These are phyloP conservation scores for Aspergillus heteromorphus DNA, from an alignment of 495 filamentous ascomycete species.

Conservation along the genomic window DNA sequence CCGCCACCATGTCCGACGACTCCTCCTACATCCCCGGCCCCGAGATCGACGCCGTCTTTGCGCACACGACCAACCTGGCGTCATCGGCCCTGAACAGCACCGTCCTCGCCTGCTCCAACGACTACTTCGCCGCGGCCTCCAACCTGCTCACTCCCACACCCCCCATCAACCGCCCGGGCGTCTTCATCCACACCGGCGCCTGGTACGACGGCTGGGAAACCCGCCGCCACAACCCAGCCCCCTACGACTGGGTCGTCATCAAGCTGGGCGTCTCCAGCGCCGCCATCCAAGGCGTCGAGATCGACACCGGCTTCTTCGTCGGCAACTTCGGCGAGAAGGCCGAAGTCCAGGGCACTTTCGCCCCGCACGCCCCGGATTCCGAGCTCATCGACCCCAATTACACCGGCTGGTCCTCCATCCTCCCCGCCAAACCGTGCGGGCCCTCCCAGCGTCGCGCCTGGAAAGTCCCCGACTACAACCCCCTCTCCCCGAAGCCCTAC, in stretches of 20 bases:
- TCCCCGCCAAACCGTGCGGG: conserved; percentile 65
- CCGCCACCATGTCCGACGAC: conserved; percentile 9
- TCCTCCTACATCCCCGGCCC: conserved; percentile 38
- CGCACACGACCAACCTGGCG: conserved; percentile 61
- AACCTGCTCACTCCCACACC: conserved; percentile 73
- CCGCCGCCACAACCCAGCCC: conserved; percentile 71
- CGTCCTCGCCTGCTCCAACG: conserved; percentile 72
- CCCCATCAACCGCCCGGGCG: conserved; percentile 70
- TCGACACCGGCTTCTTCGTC: conserved; percentile 81
- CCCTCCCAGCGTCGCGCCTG: conserved; percentile 74
- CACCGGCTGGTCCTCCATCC: conserved; percentile 65
- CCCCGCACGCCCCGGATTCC: conserved; percentile 47
- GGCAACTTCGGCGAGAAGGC: conserved; percentile 85
- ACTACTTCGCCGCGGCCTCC: conserved; percentile 81
- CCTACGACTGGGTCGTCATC: conserved; percentile 82
- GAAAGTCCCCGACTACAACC: conserved; percentile 49
- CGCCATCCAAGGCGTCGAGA: conserved; percentile 69
- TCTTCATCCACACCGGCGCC: conserved; percentile 79
- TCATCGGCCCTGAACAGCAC: conserved; percentile 67
- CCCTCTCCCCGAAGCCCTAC: conserved; percentile 58
- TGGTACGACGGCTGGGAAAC: conserved; percentile 99
- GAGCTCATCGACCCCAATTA: conserved; percentile 55
- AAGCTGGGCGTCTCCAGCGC: conserved; percentile 74
- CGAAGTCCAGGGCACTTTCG: conserved; percentile 73
- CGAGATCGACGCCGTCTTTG: conserved; percentile 67